Conservation (phyloP, 495 filamentous ascomycete species). For the Polyplosphaeria fusca region DNA sequence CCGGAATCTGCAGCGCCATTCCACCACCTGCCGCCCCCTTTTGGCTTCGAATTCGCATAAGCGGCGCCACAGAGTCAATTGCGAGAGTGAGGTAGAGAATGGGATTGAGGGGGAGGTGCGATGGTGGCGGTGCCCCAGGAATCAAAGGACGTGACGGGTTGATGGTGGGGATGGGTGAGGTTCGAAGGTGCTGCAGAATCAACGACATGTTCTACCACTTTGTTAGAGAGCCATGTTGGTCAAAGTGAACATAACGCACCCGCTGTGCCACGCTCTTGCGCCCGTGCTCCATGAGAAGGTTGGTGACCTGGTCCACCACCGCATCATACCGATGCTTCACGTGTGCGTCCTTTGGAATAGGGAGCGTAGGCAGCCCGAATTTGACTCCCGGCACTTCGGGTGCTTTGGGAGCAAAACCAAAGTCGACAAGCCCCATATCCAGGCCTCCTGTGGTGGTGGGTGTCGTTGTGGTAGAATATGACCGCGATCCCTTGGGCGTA, state of each 20-base stretch:
- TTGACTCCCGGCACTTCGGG: conserved; percentile 58
- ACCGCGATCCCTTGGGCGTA: conserved; percentile 48
- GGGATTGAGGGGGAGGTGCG: conserved; percentile 51
- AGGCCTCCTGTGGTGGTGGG: conserved; percentile 21
- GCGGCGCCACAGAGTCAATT: conserved; percentile 93
- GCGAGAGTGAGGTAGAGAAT: conserved; percentile 59
- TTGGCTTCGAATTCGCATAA: conserved; percentile 70
- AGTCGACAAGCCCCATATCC: conserved; percentile 25
- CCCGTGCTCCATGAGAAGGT: conserved; percentile 84
- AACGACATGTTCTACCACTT: conserved; percentile 69
- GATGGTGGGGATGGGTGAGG: conserved; percentile 68
- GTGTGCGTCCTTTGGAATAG: conserved; percentile 58
- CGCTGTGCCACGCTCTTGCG: conserved; percentile 78
- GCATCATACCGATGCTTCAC: conserved; percentile 77
- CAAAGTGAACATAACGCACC: conserved; percentile 49
- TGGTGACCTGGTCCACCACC: conserved; percentile 78
- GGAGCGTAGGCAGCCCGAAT: conserved; percentile 66
- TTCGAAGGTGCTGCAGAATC: conserved; percentile 85
- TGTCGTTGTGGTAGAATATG: conserved; percentile 54
- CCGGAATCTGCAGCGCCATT: conserved; percentile 73
- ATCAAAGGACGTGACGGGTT: conserved; percentile 68
- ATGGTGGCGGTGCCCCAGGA: conserved; percentile 65
- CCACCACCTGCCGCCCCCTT: conserved; percentile 85
- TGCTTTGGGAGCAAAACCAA: conserved; percentile 32
- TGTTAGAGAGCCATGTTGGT: conserved; percentile 4